Percentiles rank a stretch among this genome's conserved stretches.
Evolutionary conservation across 345 rosid species (phyloP).

Genomic region (Eucalyptus regnans): DNA sequence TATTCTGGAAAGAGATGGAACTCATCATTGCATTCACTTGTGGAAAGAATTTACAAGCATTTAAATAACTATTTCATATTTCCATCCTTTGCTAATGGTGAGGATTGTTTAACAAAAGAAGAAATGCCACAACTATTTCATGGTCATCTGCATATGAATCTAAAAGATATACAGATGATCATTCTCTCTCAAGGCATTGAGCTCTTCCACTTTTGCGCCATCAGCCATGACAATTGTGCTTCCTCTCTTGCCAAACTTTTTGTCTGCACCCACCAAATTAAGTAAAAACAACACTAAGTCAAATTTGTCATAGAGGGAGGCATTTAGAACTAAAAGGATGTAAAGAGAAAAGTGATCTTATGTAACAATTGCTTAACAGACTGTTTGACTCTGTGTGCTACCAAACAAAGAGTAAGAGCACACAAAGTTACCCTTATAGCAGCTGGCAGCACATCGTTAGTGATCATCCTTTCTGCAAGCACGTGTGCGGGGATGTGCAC

Average conservation of each 20-base stretch:
- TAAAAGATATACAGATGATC: conserved; percentile 65
- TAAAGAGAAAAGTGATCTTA: background rate
- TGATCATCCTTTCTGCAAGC: background rate
- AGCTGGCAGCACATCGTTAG: background rate
- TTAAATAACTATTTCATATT: background rate
- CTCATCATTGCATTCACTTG: background rate
- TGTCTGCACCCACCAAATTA: conserved; percentile 37
- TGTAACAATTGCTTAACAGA: background rate
- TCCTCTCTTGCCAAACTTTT: conserved; percentile 62
- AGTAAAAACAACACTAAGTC: background rate
- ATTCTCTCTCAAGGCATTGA: conserved; percentile 62
- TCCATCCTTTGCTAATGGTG: background rate
- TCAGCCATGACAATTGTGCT: conserved; percentile 60
- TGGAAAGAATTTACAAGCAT: background rate
- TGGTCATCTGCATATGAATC: conserved; percentile 18
- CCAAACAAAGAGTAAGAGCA: background rate
- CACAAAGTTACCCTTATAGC: background rate
- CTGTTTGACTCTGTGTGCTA: background rate
- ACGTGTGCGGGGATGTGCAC: background rate
- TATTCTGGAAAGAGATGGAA: background rate
- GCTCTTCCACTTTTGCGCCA: conserved; percentile 72
- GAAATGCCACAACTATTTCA: background rate
- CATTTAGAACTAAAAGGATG: background rate
- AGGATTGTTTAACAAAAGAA: background rate
- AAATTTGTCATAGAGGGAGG: background rate